A percentile compares a stretch with the other conserved stretches of the same genome.
Conservation (phyloP, 208 protist species). For the Phytomonas sp. region DNA sequence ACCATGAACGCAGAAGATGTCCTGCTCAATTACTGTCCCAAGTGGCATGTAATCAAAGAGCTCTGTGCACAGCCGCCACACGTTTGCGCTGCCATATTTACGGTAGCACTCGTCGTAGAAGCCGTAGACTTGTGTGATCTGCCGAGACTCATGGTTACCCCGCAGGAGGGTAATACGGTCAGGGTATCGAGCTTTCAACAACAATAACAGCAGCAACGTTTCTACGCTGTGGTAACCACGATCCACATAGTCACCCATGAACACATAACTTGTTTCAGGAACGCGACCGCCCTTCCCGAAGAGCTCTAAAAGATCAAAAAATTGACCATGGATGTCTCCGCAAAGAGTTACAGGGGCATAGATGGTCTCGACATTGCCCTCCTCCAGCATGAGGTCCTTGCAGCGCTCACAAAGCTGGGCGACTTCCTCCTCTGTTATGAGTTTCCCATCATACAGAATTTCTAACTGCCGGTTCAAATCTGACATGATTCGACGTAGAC, state of each 20-base stretch:
- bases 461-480: constrained; percentile 65
- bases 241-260: constrained; percentile 94
- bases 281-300: constrained; percentile 93
- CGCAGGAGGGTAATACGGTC: constrained; percentile 93
- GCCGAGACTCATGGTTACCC: constrained; percentile 96
- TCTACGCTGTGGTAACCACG: constrained; percentile 93
- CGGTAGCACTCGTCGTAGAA: constrained; percentile 95
- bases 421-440: constrained; percentile 87
- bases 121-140: constrained; percentile 96
- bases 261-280: constrained; percentile 80
- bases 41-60: constrained; percentile 93
- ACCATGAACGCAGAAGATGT: constrained; percentile 93
- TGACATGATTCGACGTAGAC: constrained; percentile 15
- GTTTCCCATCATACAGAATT: constrained; percentile 85
- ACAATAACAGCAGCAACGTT: constrained; percentile 85
- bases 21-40: constrained; percentile 81
- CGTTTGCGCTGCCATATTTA: constrained; percentile 87
- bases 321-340: constrained; percentile 99
- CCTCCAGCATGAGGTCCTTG: constrained; percentile 86
- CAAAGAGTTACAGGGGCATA: constrained; percentile 96
- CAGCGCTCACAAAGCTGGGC: constrained; percentile 82
- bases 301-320: constrained; percentile 96
- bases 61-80: constrained; percentile 85
- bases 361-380: constrained; percentile 94
- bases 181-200: constrained; percentile 92